These are phyloP conservation scores for Thraustotheca clavata DNA, from an alignment of 352 stramenopile species.

Conservation along the genomic window DNA sequence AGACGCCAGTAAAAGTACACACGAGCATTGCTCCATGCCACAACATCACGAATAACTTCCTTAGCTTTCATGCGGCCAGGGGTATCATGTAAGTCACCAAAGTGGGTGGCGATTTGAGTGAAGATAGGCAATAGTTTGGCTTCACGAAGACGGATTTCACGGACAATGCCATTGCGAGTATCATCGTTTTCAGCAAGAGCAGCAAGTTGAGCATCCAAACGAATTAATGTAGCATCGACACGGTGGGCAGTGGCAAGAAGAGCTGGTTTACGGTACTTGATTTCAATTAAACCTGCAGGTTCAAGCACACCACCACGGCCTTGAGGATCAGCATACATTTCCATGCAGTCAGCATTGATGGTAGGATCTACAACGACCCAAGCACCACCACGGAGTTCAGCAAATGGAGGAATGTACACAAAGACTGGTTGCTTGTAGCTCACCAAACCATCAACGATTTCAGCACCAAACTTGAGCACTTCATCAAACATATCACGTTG, in stretches of 20 bases:
- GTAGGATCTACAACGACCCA: constrained; percentile 99
- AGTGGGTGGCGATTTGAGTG: constrained; percentile 97
- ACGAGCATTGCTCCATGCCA: constrained; percentile 93
- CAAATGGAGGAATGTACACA: constrained; percentile 99
- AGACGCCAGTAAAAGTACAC: constrained; percentile 99
- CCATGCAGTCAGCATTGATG: constrained; percentile 99
- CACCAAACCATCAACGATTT: constrained; percentile 99
- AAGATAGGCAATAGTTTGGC: constrained; percentile 94
- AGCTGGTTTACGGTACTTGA: constrained; percentile 99
- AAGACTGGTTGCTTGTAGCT: constrained; percentile 99
- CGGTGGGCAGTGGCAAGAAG: constrained; percentile 95
- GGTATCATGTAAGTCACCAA: constrained; percentile 99
- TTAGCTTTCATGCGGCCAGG: constrained; percentile 99
- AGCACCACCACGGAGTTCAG: constrained; percentile 96
- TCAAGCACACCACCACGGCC: constrained; percentile 97
- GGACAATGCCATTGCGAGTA: constrained; percentile 53
- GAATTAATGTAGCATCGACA: constrained; percentile 90
- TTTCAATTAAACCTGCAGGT: constrained; percentile 95
- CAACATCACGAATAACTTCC: constrained; percentile 94
- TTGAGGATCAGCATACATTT: constrained; percentile 97
- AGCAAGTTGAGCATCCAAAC: constrained; percentile 74
- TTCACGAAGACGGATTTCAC: constrained; percentile 91
- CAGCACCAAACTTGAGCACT: constrained; percentile 99
- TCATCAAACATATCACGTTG: constrained; percentile 99
- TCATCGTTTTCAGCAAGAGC: constrained; percentile 38